Evolutionary conservation across 768 basidiomycete genomes (phyloP).

Genomic region (Lentinula sp.): DNA sequence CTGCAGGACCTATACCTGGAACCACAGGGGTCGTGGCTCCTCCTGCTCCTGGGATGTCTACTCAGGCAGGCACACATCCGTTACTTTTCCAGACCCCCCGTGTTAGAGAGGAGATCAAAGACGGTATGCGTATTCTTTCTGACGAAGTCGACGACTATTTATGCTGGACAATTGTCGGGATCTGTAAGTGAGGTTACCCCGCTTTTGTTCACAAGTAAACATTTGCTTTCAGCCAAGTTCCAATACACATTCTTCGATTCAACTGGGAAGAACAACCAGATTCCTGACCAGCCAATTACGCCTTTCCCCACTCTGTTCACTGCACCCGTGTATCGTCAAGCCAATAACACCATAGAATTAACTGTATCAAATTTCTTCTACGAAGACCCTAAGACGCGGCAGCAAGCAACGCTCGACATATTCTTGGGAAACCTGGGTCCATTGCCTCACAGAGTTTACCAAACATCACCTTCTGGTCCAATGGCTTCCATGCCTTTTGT

Average conservation of each 20-base stretch:
- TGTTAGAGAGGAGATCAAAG: conserved; percentile 76
- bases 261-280: conserved; percentile 69
- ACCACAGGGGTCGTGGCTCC: conserved; percentile 63
- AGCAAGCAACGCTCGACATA: conserved; percentile 72
- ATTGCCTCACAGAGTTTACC: conserved; percentile 70
- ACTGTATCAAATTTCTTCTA: conserved; percentile 89
- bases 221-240: conserved; percentile 62
- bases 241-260: conserved; percentile 94
- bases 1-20: conserved; percentile 79
- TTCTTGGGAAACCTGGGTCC: conserved; percentile 91
- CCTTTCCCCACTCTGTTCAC: conserved; percentile 87
- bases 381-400: conserved; percentile 57
- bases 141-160: conserved; percentile 94
- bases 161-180: conserved; percentile 94
- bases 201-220: conserved; percentile 8
- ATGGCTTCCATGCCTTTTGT: conserved; percentile 55
- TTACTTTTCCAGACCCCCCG: conserved; percentile 75
- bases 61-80: conserved; percentile 76
- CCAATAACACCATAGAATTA: conserved; percentile 72
- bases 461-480: conserved; percentile 63
- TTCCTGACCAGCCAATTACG: conserved; percentile 78
- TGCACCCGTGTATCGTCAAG: conserved; percentile 66
- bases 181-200: conserved; percentile 53
- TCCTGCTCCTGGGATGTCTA: conserved; percentile 68
- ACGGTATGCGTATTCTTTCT: conserved; percentile 65